Evolutionary conservation across 345 rosid species (phyloP), one percentile per base, ranked within the genome.

Genomic region (Moricandia arvensis): DNA sequence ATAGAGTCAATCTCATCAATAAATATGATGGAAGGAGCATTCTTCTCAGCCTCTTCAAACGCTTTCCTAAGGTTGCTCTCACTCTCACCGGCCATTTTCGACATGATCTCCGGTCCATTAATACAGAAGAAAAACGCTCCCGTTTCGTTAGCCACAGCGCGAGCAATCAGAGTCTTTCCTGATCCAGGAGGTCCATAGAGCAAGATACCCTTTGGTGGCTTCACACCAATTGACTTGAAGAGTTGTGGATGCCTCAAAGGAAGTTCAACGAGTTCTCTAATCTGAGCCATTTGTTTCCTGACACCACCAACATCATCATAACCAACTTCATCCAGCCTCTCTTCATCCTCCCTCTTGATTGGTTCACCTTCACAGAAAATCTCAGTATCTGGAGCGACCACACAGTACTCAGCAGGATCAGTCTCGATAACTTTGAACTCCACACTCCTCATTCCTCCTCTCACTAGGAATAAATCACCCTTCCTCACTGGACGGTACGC

Each of bases 281-380:
- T 94, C 83, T 91, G 97, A 76, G 98, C 98, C 98, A 94, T 94
- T 61, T 94, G 97, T 75, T 91, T 94, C 76, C 98, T 94, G 27
- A 94, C 98, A 62, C 98, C 98, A 69, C 98, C 97, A 82, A 94
- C 98, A 83, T 94, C 97, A 76, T 94, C 98, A 77, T 91, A 94
- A 51, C 98, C 98, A 7, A 94, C 86, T 53, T 94, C 98, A 79
- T 94, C 97, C 35, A 94, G 82, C 80, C 98, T 86, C 75, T 94
- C 76, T 74, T 94, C 97, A 70, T 94, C 98, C 69, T 94, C 98
- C 72, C 98, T 85, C 75, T 86, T 88, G n/a, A 91, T 81, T 2
- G 97, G 96, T 72, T 94, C 98, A 51, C 98, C 97, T 83, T 94
- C 98, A 31, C 98, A 94, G 82, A 94, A 94, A 65, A 94, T 89